A percentile compares a stretch with the other conserved stretches of the same genome.
phyloP scores from a whole-genome alignment of 345 rosid genomes.

The Turnera subulata region DNA sequence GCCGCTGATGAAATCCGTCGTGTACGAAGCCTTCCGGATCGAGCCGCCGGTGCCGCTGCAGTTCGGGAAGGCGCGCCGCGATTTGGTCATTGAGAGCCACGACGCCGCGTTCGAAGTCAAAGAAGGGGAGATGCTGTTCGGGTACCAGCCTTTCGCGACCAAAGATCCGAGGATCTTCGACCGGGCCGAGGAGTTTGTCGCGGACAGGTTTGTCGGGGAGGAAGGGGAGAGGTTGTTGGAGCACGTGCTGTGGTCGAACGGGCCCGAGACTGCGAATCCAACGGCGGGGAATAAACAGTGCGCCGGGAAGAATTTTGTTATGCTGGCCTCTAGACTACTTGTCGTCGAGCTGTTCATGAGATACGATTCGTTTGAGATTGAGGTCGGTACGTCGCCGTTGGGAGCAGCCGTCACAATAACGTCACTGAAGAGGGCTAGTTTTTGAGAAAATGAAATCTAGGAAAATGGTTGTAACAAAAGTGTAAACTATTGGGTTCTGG shows the following conservation, averaged over 20 bases:
- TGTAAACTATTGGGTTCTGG: neutral
- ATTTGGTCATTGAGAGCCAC: slow-evolving; percentile 71
- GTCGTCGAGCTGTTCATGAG: slow-evolving; percentile 73
- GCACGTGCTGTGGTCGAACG: slow-evolving; percentile 88
- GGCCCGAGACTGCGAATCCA: slow-evolving; percentile 65
- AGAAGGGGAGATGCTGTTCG: slow-evolving; percentile 73
- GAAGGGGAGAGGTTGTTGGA: slow-evolving; percentile 61
- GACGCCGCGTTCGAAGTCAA: slow-evolving; percentile 68
- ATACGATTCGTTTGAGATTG: slow-evolving; percentile 74
- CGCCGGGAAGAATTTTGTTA: slow-evolving; percentile 86
- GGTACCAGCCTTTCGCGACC: slow-evolving; percentile 87
- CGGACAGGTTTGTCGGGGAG: slow-evolving; percentile 71
- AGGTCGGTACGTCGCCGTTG: slow-evolving; percentile 40
- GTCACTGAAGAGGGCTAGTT: slow-evolving; percentile 35
- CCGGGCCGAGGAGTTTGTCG: slow-evolving; percentile 62
- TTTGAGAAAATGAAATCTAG: neutral
- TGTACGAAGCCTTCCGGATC: slow-evolving; percentile 72
- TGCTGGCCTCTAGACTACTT: slow-evolving; percentile 58
- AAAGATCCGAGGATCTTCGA: slow-evolving; percentile 74
- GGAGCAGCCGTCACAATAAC: slow-evolving; percentile 53
- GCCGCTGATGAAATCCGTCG: slow-evolving; percentile 76
- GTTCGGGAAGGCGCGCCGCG: slow-evolving; percentile 65
- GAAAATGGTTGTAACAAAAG: neutral
- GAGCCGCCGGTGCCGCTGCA: slow-evolving; percentile 84
- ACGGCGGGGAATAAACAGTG: slow-evolving; percentile 71